Base-by-base conservation (phyloP, 1,284 basidiomycete genomes). In the Flammula alnicola region DNA sequence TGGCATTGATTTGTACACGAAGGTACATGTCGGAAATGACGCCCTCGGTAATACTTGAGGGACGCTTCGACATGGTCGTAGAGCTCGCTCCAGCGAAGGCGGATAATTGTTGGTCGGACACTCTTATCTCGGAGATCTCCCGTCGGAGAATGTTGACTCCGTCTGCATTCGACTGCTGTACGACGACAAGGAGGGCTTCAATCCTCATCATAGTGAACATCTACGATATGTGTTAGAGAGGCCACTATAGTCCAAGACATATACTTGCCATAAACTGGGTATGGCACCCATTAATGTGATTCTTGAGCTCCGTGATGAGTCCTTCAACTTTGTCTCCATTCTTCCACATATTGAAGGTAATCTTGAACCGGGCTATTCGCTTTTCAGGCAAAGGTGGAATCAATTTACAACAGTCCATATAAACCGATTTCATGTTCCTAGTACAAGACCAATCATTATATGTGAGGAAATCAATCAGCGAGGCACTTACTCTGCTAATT, bases 11-110 rank as follows among this genome's bases (percentile, higher is more conserved):
- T 26, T 50, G 48, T n/a, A 44, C 20, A 2, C 36, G 42, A 9
- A 44, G 35, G 26, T 39, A 40, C 2, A 37, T 39, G 36, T 50
- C 48, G 42, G 48, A 36, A 22, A 50, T 33, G 22, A 44, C 20
- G 35, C 32, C 26, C 17, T 20, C 33, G 0, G 22, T 42, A 0
- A 49, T 35, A 4, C 23, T 22, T 8, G 31, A 35, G 14, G 47
- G 33, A 6, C 32, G 9, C n/a, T 17, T 35, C 20, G 40, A 36
- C 23, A 36, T 22, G 5, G 40, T 14, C 9, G 40, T 41, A 1
- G 40, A 20, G 26, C 16, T 37, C 17, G 47, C 22, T 17, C 35
- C 26, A 6, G 32, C 32, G 41, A 43, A 43, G 17, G 44, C 23
- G 17, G 30, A 23, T 14, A 46, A 17, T 8, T 35, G 33, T 10